Conservation (phyloP, 2,329 filamentous ascomycete species). For the Colletotrichum liaoningense region DNA sequence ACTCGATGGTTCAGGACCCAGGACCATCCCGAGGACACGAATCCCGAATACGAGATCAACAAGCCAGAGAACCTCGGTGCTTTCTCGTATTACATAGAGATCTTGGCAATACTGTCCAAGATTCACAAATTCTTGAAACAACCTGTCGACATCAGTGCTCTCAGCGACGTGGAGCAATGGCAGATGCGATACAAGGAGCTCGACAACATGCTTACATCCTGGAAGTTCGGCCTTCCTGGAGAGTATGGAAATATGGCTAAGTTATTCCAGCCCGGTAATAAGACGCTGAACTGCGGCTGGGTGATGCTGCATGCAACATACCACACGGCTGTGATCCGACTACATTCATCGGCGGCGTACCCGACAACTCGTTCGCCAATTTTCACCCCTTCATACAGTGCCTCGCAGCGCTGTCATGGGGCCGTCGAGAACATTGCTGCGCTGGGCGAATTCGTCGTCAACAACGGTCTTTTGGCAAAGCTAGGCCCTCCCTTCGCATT, state of each 20-base stretch:
- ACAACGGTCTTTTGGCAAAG: conserved; percentile 79
- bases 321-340: conserved; percentile 87
- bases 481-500: conserved; percentile 93
- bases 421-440: conserved; percentile 87
- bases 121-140: conserved; percentile 91
- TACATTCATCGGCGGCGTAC: conserved; percentile 93
- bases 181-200: conserved; percentile 88
- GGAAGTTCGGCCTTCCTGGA: conserved; percentile 85
- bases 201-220: conserved; percentile 81
- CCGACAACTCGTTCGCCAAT: conserved; percentile 89
- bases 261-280: conserved; percentile 77
- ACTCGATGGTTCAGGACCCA: conserved; percentile 81
- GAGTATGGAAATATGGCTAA: conserved; percentile 89
- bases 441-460: conserved; percentile 81
- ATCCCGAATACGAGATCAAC: conserved; percentile 72
- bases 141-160: conserved; percentile 87
- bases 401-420: conserved; percentile 83
- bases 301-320: conserved; percentile 93
- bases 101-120: conserved; percentile 86
- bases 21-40: conserved; percentile 52
- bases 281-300: conserved; percentile 83
- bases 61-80: conserved; percentile 85
- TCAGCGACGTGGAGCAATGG: conserved; percentile 90
- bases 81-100: conserved; percentile 91
- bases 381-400: conserved; percentile 89